Base-by-base conservation (phyloP, 2,329 filamentous ascomycete species). In the Bipolaris zeicola region DNA sequence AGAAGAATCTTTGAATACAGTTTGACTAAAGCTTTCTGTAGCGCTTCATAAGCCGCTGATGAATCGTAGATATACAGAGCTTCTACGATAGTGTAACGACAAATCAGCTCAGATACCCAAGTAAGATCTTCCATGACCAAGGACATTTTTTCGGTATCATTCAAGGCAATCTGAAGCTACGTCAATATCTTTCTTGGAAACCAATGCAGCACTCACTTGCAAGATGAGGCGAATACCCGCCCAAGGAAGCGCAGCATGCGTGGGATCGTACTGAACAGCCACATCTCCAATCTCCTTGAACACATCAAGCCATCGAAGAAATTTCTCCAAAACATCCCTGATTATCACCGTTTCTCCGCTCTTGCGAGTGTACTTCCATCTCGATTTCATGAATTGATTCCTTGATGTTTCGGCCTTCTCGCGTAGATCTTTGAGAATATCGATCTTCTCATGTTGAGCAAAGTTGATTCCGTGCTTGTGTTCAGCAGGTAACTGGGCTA, bases 161-260 rank as follows among this genome's bases (percentile, higher is more conserved):
- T 44, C 6, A 44, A n/a, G 5, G 8, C 42, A 20, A 31, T 14
- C 42, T 33, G 26, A 28, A 10, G 6, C 0, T 20, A 7, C 6
- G 10, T 44, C 16, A 44, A 31, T 3, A 6, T 31, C 3, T 10
- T 33, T 20, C 8, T 20, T 16, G 16, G 16, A 33, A 3, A 5
- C 24, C 2, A 14, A 13, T 10, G 46, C 10, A 50, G 63, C 36
- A 57, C 55, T 34, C 48, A 71, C 74, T 50, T 72, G 63, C 5
- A 76, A 64, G 18, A 77, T 46, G 39, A 75, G 63, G 8, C 71
- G 64, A 45, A 76, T 55, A 13, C 58, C 68, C 28, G 71, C 69
- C 72, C 67, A 77, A 14, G 70, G 73, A 36, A 76, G 62, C 26
- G 65, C 62, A 16, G 70, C 70, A 62, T 75, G 69, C 10, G 53